Percentiles rank a stretch among this genome's conserved stretches.
Evolutionary conservation across 2,329 filamentous ascomycete species (phyloP).

Genomic region (Lecanicillium sp.): DNA sequence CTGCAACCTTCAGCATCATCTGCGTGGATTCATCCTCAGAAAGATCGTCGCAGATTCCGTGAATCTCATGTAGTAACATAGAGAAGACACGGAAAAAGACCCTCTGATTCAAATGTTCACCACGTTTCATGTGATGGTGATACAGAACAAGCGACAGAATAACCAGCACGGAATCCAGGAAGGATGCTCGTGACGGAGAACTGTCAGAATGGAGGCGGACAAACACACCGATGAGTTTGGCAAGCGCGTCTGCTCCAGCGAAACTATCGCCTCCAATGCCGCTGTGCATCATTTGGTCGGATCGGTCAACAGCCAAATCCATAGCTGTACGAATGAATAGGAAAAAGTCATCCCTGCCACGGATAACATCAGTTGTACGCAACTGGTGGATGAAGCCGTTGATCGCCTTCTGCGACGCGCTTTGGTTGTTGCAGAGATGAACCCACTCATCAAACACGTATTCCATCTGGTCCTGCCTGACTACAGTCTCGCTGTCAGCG

Average conservation of each 20-base stretch:
- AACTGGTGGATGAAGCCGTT: conserved; percentile 78
- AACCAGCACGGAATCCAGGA: conserved; percentile 70
- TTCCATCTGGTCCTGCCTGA: conserved; percentile 75
- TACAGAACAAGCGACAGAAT: conserved; percentile 76
- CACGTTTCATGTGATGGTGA: conserved; percentile 74
- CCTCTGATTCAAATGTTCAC: conserved; percentile 76
- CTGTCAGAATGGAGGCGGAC: conserved; percentile 63
- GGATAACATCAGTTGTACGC: conserved; percentile 65
- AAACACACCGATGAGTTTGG: conserved; percentile 69
- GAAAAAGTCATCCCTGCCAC: conserved; percentile 66
- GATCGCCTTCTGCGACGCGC: conserved; percentile 63
- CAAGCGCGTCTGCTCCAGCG: conserved; percentile 67
- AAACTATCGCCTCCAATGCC: conserved; percentile 52
- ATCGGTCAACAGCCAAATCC: conserved; percentile 70
- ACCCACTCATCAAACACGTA: conserved; percentile 98
- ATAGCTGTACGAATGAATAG: conserved; percentile 75
- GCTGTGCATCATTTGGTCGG: conserved; percentile 61
- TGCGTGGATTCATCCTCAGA: conserved; percentile 56
- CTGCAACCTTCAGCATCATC: conserved; percentile 65
- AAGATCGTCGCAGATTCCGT: conserved; percentile 48
- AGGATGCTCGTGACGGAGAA: conserved; percentile 56
- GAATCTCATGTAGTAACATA: conserved; percentile 69
- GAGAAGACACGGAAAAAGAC: conserved; percentile 90
- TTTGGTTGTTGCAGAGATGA: conserved; percentile 69
- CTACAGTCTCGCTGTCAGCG: conserved; percentile 41